Evolutionary conservation across 495 filamentous ascomycete species (phyloP).

Genomic region (Aspergillus egyptiacus): DNA sequence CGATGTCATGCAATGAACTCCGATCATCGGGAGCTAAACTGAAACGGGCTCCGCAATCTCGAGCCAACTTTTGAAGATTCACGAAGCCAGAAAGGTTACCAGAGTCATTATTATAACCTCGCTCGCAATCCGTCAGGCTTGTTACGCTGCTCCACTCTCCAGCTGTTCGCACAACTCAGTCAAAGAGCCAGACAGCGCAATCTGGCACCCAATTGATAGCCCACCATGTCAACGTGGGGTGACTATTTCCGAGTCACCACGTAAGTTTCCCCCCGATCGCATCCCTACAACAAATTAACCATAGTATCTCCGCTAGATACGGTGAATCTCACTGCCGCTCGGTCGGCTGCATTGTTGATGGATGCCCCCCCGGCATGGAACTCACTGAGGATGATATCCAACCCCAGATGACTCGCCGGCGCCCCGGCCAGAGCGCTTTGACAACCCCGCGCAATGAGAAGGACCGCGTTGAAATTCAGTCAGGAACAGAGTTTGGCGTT

Average conservation of each 20-base stretch:
- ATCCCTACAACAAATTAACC: constrained; percentile 1
- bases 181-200: neutral
- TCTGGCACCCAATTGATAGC: neutral
- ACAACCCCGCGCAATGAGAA: constrained; percentile 93
- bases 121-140: too few species aligned
- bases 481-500: constrained; percentile 86
- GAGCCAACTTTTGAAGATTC: constrained; percentile 5
- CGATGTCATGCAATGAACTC: neutral
- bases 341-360: constrained; percentile 87
- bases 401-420: constrained; percentile 84
- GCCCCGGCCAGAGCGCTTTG: constrained; percentile 84
- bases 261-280: constrained; percentile 43
- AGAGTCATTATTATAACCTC: too few species aligned
- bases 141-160: too few species aligned
- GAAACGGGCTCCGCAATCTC: constrained; percentile 2
- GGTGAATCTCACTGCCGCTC: constrained; percentile 88
- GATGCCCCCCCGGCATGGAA: constrained; percentile 81
- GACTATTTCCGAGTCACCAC: constrained; percentile 78
- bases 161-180: neutral
- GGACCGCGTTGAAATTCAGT: constrained; percentile 87
- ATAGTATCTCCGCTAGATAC: constrained; percentile 48
- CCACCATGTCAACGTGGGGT: constrained; percentile 80
- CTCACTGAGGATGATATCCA: constrained; percentile 89
- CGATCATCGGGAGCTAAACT: constrained; percentile 19
- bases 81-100: constrained; percentile 4